phyloP scores from a whole-genome alignment of 179 eudicot species.

The Patellifolia procumbens region DNA sequence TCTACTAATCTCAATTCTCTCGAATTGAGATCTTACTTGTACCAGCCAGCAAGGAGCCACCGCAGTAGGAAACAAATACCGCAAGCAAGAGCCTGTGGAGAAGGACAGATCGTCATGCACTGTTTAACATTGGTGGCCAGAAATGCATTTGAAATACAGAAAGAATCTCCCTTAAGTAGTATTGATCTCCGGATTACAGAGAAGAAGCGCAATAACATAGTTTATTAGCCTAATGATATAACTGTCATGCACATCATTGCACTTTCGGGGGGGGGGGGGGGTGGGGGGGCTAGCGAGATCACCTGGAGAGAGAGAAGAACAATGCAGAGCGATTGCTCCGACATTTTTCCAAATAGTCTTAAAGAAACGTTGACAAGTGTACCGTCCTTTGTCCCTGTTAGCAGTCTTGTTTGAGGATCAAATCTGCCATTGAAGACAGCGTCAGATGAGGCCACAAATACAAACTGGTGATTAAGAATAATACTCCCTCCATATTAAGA shows the following conservation, averaged over 20 bases:
- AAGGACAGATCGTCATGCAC: conserved; percentile 10
- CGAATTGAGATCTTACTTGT: conserved; percentile 50
- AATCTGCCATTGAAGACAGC: conserved; percentile 48
- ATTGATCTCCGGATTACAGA: background rate
- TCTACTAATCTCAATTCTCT: background rate
- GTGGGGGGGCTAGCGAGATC: conserved; percentile 3
- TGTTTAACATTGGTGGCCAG: background rate
- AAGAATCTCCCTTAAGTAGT: background rate
- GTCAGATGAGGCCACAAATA: conserved; percentile 4
- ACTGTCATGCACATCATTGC: background rate
- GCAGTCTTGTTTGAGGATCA: conserved; percentile 85
- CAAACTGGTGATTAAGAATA: no score
- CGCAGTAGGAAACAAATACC: conserved; percentile 77
- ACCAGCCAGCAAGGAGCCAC: conserved; percentile 93
- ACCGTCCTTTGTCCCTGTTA: conserved; percentile 94
- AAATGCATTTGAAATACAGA: background rate
- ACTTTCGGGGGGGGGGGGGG: background rate
- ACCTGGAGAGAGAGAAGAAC: conserved; percentile 82
- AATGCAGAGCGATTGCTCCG: conserved; percentile 82
- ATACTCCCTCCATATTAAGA: no score
- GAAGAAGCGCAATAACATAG: background rate
- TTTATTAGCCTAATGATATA: background rate
- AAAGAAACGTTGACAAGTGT: conserved; percentile 82
- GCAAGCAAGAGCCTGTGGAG: conserved; percentile 64
- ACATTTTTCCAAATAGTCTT: conserved; percentile 68